A percentile compares a stretch with the other conserved stretches of the same genome.
Evolutionary conservation across 2,329 filamentous ascomycete genomes (phyloP).

Genomic region (Colletotrichum musicola): DNA sequence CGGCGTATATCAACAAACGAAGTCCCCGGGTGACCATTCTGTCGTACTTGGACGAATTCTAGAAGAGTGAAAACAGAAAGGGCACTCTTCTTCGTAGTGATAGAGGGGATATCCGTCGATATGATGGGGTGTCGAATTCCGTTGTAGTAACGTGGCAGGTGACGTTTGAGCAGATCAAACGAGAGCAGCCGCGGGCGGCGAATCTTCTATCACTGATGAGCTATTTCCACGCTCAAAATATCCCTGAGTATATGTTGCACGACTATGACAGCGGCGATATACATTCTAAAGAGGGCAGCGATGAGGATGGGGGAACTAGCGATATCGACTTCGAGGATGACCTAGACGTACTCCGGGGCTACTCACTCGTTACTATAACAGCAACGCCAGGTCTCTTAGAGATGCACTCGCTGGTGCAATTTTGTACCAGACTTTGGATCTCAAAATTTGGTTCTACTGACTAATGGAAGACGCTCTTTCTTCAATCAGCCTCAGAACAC

Average conservation of each 20-base stretch:
- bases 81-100: slow-evolving; percentile 42
- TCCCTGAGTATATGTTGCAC: slow-evolving; percentile 10
- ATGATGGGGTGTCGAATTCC: slow-evolving; percentile 42
- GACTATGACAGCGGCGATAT: slow-evolving; percentile 1
- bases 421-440: slow-evolving; percentile 43
- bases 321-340: slow-evolving; percentile 43
- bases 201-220: slow-evolving; percentile 60
- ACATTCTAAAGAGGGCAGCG: not conserved
- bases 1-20: slow-evolving; percentile 51
- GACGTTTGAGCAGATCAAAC: slow-evolving; percentile 50
- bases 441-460: slow-evolving; percentile 9
- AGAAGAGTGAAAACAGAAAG: slow-evolving; percentile 41
- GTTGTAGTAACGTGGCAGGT: slow-evolving; percentile 47
- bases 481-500: slow-evolving; percentile 19
- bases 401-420: slow-evolving; percentile 57
- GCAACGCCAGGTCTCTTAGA: slow-evolving; percentile 45
- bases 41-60: slow-evolving; percentile 47
- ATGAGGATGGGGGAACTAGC: slow-evolving; percentile 46
- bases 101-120: slow-evolving; percentile 17
- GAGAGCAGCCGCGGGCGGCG: slow-evolving; percentile 49
- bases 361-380: slow-evolving; percentile 49
- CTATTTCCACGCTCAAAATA: slow-evolving; percentile 58
- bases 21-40: slow-evolving; percentile 40
- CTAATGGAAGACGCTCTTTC: slow-evolving; percentile 34
- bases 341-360: slow-evolving; percentile 50